Conservation (phyloP, 2,329 filamentous ascomycete genomes). For the Parastagonospora nodorum region DNA sequence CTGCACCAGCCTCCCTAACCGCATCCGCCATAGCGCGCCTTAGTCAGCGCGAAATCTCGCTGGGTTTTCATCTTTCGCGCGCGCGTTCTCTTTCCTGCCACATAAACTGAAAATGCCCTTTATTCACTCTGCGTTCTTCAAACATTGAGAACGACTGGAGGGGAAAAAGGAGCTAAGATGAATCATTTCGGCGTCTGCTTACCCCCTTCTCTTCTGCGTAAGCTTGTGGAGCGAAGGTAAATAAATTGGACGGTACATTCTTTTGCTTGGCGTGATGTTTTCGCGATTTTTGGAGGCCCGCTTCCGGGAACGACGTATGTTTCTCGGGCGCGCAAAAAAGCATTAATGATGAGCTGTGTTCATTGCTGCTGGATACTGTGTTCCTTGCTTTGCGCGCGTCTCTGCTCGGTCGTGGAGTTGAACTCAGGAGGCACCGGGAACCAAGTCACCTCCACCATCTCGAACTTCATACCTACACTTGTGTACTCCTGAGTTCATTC, state of each 20-base stretch:
- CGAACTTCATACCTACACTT: no score
- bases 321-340: no score
- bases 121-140: slow-evolving; percentile 71
- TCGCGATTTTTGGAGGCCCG: not conserved
- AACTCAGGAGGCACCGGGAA: no score
- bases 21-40: slow-evolving; percentile 16
- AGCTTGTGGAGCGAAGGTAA: slow-evolving; percentile 53
- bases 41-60: slow-evolving; percentile 32
- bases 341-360: no score
- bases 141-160: slow-evolving; percentile 64
- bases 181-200: slow-evolving; percentile 56
- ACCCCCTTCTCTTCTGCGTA: slow-evolving; percentile 59
- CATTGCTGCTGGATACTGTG: no score
- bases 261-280: slow-evolving; percentile 6
- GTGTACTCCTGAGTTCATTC: no score
- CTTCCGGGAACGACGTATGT: no score
- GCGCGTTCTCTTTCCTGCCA: slow-evolving; percentile 33
- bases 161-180: slow-evolving; percentile 70
- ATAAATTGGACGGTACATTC: slow-evolving; percentile 53
- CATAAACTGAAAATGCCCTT: slow-evolving; percentile 51
- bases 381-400: no score
- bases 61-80: slow-evolving; percentile 23
- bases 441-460: no score
- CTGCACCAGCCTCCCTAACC: slow-evolving; percentile 8
- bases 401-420: no score